A percentile compares a stretch with the other conserved stretches of the same genome.
Evolutionary conservation across 805 yeast genomes (phyloP).

Genomic region (Teunomyces cretensis): DNA sequence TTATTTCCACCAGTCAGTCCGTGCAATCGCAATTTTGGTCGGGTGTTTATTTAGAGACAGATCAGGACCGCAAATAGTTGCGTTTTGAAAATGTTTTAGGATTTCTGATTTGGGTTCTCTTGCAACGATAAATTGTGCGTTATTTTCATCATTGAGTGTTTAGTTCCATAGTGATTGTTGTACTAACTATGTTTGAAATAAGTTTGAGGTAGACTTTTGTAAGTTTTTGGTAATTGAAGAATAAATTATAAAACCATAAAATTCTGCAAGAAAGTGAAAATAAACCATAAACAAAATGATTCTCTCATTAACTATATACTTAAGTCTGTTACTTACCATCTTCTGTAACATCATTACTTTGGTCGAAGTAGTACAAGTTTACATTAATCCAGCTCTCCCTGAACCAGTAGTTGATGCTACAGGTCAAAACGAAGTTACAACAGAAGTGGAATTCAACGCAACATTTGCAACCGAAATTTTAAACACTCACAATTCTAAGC

Average conservation of each 20-base stretch:
- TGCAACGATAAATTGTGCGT: too few relatives aligned
- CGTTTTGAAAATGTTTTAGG: not conserved
- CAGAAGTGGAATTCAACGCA: not conserved
- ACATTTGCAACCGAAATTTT: constrained; percentile 22
- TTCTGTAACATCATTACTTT: not conserved
- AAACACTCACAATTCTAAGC: constrained; percentile 26
- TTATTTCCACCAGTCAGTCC: too few relatives aligned
- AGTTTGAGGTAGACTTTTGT: not conserved
- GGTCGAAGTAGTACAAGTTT: constrained; percentile 4
- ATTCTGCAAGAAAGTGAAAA: not conserved
- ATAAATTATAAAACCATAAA: too few relatives aligned
- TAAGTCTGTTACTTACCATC: not conserved
- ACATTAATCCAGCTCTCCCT: not conserved
- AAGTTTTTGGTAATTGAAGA: not conserved
- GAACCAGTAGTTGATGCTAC: not conserved
- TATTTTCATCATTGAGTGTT: too few relatives aligned
- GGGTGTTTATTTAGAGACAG: too few relatives aligned
- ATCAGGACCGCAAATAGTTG: not conserved
- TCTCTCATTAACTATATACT: too few relatives aligned
- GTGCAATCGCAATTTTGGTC: too few relatives aligned
- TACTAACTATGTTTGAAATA: not conserved
- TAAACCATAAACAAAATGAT: too few relatives aligned
- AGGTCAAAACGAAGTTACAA: not conserved
- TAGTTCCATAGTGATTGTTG: not conserved
- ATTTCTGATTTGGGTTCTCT: too few relatives aligned